Percentiles rank a stretch among this genome's conserved stretches.
phyloP scores from a whole-genome alignment of 352 stramenopile genomes.

The Phytophthora constricta region DNA sequence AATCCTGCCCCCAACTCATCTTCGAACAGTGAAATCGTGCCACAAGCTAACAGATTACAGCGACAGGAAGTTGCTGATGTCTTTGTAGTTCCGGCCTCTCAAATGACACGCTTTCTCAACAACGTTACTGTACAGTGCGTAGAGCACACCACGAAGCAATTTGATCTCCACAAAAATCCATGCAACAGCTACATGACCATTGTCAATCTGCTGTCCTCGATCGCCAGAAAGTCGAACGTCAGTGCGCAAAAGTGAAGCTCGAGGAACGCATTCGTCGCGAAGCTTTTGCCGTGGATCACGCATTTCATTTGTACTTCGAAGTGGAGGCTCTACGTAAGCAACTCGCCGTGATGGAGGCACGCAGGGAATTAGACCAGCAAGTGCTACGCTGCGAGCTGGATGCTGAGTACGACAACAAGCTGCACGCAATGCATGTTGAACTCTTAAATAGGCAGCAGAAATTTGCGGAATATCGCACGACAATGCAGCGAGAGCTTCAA shows the following conservation, averaged over 20 bases:
- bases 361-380: conserved; percentile 48
- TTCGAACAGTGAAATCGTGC: neutral
- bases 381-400: conserved; percentile 51
- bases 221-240: conserved; percentile 14
- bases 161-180: conserved; percentile 20
- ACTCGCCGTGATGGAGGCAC: conserved; percentile 30
- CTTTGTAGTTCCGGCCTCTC: conserved; percentile 26
- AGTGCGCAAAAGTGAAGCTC: conserved; percentile 11
- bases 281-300: conserved; percentile 48
- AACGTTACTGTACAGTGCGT: conserved; percentile 12
- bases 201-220: conserved; percentile 10
- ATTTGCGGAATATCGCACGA: conserved; percentile 67
- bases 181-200: conserved; percentile 21
- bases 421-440: conserved; percentile 57
- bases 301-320: conserved; percentile 54
- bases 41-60: neutral
- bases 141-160: conserved; percentile 28
- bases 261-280: conserved; percentile 51
- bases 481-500: conserved; percentile 70
- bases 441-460: conserved; percentile 63
- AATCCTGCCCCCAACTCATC: neutral
- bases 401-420: conserved; percentile 62
- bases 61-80: neutral
- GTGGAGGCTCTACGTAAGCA: conserved; percentile 43
- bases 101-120: conserved; percentile 32